A percentile compares a stretch with the other conserved stretches of the same genome.
These are phyloP conservation scores for Coemansia sp. DNA, from an alignment of 192 early-diverging fungal genomes.

Conservation along the genomic window DNA sequence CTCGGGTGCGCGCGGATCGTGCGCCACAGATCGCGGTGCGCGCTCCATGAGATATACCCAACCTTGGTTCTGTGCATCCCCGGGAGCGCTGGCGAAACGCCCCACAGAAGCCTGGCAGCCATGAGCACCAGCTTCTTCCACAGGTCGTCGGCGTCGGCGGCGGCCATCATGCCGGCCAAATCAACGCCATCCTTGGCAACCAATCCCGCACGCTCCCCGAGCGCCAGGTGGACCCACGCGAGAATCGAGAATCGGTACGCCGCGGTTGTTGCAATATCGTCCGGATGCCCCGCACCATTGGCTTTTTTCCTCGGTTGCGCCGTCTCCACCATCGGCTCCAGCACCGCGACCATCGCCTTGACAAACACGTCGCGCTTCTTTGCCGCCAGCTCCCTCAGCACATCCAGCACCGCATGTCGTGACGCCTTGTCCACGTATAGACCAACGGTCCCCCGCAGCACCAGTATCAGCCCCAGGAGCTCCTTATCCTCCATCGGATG, in stretches of 20 bases:
- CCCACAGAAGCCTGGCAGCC: conserved; percentile 60
- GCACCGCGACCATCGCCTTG: conserved; percentile 53
- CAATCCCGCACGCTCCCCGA: conserved; percentile 10
- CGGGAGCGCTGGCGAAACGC: conserved; percentile 53
- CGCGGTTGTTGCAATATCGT: conserved; percentile 53
- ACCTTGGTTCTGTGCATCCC: conserved; percentile 20
- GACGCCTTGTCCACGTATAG: conserved; percentile 72
- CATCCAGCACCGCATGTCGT: conserved; percentile 60
- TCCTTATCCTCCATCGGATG: conserved; percentile 43
- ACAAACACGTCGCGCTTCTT: conserved; percentile 62
- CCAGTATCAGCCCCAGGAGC: conserved; percentile 47
- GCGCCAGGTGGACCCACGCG: conserved; percentile 63
- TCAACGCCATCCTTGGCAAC: no score
- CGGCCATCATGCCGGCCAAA: background rate
- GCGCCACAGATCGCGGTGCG: conserved; percentile 46
- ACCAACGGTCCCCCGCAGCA: conserved; percentile 61
- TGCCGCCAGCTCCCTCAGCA: conserved; percentile 58
- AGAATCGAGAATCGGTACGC: conserved; percentile 63
- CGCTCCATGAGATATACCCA: conserved; percentile 35
- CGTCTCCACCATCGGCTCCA: conserved; percentile 53
- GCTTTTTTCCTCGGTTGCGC: conserved; percentile 41
- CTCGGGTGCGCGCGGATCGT: conserved; percentile 50
- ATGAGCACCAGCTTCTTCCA: conserved; percentile 57
- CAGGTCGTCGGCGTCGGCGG: conserved; percentile 55
- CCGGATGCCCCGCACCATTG: conserved; percentile 11